Percentiles rank a stretch among this genome's conserved stretches.
Conservation (phyloP, 2,329 filamentous ascomycete genomes). For the Aplosporella prunicola region DNA sequence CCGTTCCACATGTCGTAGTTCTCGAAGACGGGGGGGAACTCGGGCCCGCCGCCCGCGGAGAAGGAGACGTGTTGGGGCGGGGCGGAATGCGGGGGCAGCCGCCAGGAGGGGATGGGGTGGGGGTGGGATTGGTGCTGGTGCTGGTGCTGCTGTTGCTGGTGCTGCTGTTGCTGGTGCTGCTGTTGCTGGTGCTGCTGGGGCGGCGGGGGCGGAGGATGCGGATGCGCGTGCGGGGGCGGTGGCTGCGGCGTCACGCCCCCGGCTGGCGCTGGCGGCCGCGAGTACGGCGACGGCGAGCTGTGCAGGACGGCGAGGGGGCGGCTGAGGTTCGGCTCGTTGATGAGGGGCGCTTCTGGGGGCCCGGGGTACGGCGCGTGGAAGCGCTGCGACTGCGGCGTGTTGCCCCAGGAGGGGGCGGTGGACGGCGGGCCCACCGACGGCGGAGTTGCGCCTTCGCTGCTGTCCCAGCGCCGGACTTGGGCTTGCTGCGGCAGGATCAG, state of each 20-base stretch:
- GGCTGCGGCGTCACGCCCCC: background rate
- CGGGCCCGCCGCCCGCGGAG: background rate
- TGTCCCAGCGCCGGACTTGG: background rate
- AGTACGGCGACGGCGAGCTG: background rate
- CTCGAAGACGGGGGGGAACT: background rate
- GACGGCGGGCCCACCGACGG: background rate
- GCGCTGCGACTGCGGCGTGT: background rate
- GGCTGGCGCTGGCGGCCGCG: background rate
- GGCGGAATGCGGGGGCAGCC: too few species aligned
- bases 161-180: too few species aligned
- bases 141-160: too few species aligned
- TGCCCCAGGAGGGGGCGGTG: background rate
- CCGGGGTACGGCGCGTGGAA: background rate
- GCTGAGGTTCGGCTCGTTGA: background rate
- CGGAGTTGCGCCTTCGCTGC: background rate
- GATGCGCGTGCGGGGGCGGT: background rate
- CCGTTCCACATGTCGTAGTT: constrained; percentile 1
- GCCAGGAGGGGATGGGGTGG: too few species aligned
- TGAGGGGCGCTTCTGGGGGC: background rate
- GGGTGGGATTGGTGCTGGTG: too few species aligned
- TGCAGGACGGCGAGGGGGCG: background rate
- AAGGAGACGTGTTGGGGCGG: too few species aligned
- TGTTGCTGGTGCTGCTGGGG: background rate
- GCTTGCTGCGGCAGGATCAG: constrained; percentile 10
- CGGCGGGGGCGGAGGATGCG: background rate